These are phyloP conservation scores for Candida ficus DNA, from an alignment of 805 yeast genomes.

Conservation along the genomic window DNA sequence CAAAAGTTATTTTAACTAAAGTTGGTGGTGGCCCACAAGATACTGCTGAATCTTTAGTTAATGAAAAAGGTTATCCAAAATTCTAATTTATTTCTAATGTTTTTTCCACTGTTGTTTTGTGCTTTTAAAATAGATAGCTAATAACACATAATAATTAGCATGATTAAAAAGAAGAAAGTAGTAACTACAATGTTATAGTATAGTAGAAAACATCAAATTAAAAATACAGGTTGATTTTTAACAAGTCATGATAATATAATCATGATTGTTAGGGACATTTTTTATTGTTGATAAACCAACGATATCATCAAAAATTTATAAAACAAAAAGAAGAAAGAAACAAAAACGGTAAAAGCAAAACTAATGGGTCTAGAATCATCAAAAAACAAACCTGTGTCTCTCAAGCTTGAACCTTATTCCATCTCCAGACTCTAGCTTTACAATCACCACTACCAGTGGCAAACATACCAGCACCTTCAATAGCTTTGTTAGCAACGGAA, in stretches of 20 bases:
- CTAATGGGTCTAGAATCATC: neutral
- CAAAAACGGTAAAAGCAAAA: neutral
- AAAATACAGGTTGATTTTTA: neutral
- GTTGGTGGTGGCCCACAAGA: constrained; percentile 86
- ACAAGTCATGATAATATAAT: too few relatives aligned
- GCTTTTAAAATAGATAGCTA: neutral
- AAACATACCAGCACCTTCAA: constrained; percentile 73
- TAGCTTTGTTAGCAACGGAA: constrained; percentile 78
- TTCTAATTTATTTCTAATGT: neutral
- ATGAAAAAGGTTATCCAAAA: constrained; percentile 59
- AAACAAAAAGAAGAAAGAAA: neutral
- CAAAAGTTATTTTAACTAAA: constrained; percentile 75
- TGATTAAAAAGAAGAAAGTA: too few relatives aligned
- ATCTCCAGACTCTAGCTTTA: constrained; percentile 94
- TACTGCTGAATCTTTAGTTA: constrained; percentile 50
- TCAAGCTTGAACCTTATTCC: constrained; percentile 41
- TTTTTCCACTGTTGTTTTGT: neutral
- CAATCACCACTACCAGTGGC: constrained; percentile 98
- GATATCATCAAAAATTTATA: neutral
- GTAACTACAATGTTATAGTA: neutral
- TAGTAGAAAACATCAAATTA: neutral
- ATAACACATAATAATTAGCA: neutral
- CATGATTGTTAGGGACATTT: too few relatives aligned
- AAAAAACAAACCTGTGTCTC: constrained; percentile 3
- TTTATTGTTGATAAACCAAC: neutral